Evolutionary conservation across 2,329 filamentous ascomycete genomes (phyloP).

Genomic region (Cladophialophora carrionii): DNA sequence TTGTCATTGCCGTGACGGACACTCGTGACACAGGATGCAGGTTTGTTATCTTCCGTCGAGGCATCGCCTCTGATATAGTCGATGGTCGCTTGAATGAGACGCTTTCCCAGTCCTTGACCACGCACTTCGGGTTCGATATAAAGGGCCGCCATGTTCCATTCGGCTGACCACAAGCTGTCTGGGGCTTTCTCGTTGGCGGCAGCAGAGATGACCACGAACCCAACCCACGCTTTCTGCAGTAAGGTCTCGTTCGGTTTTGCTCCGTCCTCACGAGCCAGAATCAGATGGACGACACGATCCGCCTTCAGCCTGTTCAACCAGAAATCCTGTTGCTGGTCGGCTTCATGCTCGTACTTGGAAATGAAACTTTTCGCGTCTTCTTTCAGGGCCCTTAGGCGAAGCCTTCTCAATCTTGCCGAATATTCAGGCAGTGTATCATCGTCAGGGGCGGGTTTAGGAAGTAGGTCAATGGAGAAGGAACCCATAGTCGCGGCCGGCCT

Average conservation of each 20-base stretch:
- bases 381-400: slow-evolving; percentile 40
- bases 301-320: slow-evolving; percentile 42
- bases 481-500: slow-evolving; percentile 11
- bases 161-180: background rate
- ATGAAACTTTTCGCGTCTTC: slow-evolving; percentile 41
- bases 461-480: slow-evolving; percentile 23
- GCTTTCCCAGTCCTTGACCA: slow-evolving; percentile 29
- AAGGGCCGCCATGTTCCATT: slow-evolving; percentile 29
- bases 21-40: slow-evolving; percentile 14
- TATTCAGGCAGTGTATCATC: slow-evolving; percentile 25
- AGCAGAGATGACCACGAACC: slow-evolving; percentile 41
- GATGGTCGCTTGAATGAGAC: slow-evolving; percentile 28
- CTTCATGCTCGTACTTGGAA: slow-evolving; percentile 41
- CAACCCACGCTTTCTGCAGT: slow-evolving; percentile 40
- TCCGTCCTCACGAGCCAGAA: slow-evolving; percentile 33
- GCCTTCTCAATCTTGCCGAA: slow-evolving; percentile 30
- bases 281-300: slow-evolving; percentile 39
- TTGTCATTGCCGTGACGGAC: slow-evolving; percentile 32
- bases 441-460: slow-evolving; percentile 22
- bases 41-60: background rate
- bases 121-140: slow-evolving; percentile 26
- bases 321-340: slow-evolving; percentile 36
- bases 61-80: slow-evolving; percentile 18
- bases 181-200: slow-evolving; percentile 23
- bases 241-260: slow-evolving; percentile 5